Evolutionary conservation across 257 asterid genomes (phyloP).

Genomic region (Coffea canephora): DNA sequence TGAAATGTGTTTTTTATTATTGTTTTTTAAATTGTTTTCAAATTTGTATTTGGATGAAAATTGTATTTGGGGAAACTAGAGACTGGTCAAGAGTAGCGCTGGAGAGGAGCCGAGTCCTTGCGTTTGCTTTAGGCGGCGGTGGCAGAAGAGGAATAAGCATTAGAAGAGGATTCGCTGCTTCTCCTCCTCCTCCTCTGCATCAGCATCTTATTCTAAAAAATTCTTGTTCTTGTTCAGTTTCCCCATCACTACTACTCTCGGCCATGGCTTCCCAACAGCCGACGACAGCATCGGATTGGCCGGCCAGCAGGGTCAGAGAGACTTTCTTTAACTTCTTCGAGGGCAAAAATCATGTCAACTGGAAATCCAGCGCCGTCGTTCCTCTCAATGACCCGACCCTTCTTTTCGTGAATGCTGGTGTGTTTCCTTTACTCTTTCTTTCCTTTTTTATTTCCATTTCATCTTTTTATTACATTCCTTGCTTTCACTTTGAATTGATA

Average conservation of each 20-base stretch:
- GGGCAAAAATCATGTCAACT: constrained; percentile 52
- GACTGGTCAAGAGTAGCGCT: no score
- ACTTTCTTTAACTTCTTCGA: constrained; percentile 66
- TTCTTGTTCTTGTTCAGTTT: background rate
- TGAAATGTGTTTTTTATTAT: no score
- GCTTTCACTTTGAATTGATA: no score
- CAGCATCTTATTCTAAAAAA: background rate
- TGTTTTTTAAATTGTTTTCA: no score
- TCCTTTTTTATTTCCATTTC: background rate
- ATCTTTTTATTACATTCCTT: background rate
- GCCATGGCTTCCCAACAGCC: constrained; percentile 66
- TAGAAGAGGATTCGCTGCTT: background rate
- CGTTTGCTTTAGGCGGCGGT: background rate
- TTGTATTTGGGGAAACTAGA: no score
- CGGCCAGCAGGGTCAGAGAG: constrained; percentile 60
- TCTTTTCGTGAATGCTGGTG: constrained; percentile 89
- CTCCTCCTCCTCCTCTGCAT: background rate
- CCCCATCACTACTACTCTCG: background rate
- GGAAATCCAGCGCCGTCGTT: constrained; percentile 90
- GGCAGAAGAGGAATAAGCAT: background rate
- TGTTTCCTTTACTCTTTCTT: background rate
- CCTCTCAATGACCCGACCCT: constrained; percentile 95
- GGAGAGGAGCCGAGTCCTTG: background rate
- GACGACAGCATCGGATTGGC: constrained; percentile 56
- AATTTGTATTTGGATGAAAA: no score